These are phyloP conservation scores for Magnusiomyces clavatus DNA, from an alignment of 1,139 yeast species.

Conservation along the genomic window DNA sequence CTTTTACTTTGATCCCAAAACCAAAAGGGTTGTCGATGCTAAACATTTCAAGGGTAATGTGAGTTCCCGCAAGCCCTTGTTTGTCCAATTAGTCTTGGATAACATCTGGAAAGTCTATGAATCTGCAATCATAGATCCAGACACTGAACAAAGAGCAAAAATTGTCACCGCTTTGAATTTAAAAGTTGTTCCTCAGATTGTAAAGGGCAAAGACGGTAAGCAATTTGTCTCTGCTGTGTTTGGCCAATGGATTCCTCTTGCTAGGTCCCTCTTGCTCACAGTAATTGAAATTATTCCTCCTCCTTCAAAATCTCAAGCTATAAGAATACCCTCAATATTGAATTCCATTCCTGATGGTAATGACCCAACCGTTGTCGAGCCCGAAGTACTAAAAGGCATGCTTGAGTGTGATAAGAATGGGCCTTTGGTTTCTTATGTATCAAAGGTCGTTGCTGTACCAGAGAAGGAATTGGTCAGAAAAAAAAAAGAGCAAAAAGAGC, in stretches of 20 bases:
- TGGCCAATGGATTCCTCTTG: constrained; percentile 92
- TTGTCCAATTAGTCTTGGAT: constrained; percentile 80
- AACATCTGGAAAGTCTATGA: constrained; percentile 91
- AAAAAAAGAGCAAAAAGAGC: constrained; percentile 10
- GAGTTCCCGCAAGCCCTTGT: constrained; percentile 49
- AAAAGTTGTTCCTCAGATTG: constrained; percentile 64
- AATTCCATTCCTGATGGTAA: constrained; percentile 48
- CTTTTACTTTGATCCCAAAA: constrained; percentile 79
- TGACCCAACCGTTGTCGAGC: constrained; percentile 37
- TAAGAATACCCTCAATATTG: constrained; percentile 61
- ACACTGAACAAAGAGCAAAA: constrained; percentile 65
- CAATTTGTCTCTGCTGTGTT: constrained; percentile 58
- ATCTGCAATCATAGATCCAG: constrained; percentile 54
- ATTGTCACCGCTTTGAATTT: constrained; percentile 65
- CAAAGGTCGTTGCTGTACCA: constrained; percentile 83
- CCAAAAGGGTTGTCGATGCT: constrained; percentile 52
- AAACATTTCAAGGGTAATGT: not conserved
- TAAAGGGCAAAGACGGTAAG: constrained; percentile 71
- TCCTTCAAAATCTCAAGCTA: constrained; percentile 66
- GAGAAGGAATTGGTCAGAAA: constrained; percentile 42
- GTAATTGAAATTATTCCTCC: constrained; percentile 84
- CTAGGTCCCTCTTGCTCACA: constrained; percentile 74
- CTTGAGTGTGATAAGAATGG: constrained; percentile 54
- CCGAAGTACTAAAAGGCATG: constrained; percentile 47
- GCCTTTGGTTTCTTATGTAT: constrained; percentile 72